A percentile compares a stretch with the other conserved stretches of the same genome.
These are phyloP conservation scores for Mycena amicta DNA, from an alignment of 768 basidiomycete species.

Conservation along the genomic window DNA sequence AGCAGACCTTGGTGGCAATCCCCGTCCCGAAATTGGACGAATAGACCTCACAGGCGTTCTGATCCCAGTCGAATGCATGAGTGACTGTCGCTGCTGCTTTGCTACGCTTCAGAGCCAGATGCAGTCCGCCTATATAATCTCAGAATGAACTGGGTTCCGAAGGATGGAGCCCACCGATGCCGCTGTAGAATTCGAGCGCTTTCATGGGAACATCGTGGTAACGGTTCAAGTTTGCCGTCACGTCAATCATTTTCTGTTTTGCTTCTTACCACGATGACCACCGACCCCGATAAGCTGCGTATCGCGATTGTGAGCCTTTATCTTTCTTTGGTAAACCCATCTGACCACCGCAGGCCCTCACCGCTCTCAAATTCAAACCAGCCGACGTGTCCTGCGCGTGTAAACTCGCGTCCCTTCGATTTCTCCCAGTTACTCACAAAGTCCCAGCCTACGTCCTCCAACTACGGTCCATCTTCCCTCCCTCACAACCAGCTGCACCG, in stretches of 20 bases:
- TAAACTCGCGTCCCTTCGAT: constrained; percentile 24
- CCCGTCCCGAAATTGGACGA: constrained; percentile 54
- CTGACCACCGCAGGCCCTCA: constrained; percentile 42
- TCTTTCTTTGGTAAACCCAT: neutral
- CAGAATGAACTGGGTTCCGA: constrained; percentile 33
- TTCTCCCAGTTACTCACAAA: neutral
- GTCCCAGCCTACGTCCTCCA: constrained; percentile 50
- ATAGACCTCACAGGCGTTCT: constrained; percentile 71
- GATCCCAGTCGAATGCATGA: constrained; percentile 86
- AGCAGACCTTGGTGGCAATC: constrained; percentile 53
- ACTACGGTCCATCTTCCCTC: constrained; percentile 38
- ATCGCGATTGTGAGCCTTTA: constrained; percentile 43
- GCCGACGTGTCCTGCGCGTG: constrained; percentile 41
- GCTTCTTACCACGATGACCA: constrained; percentile 5
- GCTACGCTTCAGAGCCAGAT: constrained; percentile 65
- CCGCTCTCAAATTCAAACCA: constrained; percentile 49
- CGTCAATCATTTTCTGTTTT: neutral
- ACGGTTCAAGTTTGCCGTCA: neutral
- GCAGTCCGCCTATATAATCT: constrained; percentile 61
- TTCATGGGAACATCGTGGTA: constrained; percentile 16
- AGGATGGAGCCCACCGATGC: constrained; percentile 59
- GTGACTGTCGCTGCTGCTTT: constrained; percentile 48
- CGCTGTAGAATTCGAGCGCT: constrained; percentile 74
- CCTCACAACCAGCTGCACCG: constrained; percentile 24
- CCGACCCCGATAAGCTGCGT: constrained; percentile 39